Percentiles rank a stretch among this genome's conserved stretches.
Evolutionary conservation across 2,329 filamentous ascomycete genomes (phyloP).

Genomic region (Zasmidium cellare): DNA sequence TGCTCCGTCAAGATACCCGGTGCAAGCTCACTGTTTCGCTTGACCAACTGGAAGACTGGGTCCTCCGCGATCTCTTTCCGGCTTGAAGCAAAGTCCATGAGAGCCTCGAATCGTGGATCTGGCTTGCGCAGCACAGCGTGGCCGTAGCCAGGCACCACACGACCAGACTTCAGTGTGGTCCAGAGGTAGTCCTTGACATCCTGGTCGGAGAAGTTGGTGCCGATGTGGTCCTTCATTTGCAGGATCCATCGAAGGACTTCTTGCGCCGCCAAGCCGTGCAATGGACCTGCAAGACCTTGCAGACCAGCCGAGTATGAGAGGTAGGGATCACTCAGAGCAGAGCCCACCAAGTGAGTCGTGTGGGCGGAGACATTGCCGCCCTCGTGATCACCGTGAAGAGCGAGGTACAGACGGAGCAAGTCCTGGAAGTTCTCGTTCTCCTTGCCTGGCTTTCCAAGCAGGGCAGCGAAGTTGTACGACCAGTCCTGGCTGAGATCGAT

Average conservation of each 20-base stretch:
- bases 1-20: constrained; percentile 89
- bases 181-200: constrained; percentile 90
- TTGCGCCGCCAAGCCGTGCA: constrained; percentile 91
- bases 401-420: constrained; percentile 87
- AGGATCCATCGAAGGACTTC: constrained; percentile 96
- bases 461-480: constrained; percentile 97
- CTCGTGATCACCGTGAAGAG: constrained; percentile 96
- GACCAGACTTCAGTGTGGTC: constrained; percentile 88
- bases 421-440: constrained; percentile 95
- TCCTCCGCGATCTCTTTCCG: constrained; percentile 82
- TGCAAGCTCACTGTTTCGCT: constrained; percentile 89
- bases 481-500: constrained; percentile 87
- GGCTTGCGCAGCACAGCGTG: constrained; percentile 96
- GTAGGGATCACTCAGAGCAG: constrained; percentile 91
- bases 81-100: constrained; percentile 91
- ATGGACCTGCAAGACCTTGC: constrained; percentile 89
- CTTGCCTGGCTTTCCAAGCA: constrained; percentile 86
- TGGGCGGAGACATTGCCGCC: constrained; percentile 97
- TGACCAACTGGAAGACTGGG: constrained; percentile 90
- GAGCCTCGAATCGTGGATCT: constrained; percentile 90
- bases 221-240: constrained; percentile 90
- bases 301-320: constrained; percentile 94
- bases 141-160: constrained; percentile 92
- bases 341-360: constrained; percentile 90
- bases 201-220: constrained; percentile 71